Evolutionary conservation across 768 basidiomycete species (phyloP).

Genomic region (Pleurotus tuber-regium): DNA sequence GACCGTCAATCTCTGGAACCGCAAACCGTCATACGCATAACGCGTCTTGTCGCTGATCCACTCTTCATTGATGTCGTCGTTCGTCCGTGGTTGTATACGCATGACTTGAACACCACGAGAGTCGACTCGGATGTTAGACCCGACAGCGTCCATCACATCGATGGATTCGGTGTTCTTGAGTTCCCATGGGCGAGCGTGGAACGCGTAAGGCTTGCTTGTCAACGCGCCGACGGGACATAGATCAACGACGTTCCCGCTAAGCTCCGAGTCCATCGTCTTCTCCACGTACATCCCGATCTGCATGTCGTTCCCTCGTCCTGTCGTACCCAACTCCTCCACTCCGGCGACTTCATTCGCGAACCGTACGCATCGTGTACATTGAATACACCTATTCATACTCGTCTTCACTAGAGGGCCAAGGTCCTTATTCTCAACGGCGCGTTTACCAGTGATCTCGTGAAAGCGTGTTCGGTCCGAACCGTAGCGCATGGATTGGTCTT

Average conservation of each 20-base stretch:
- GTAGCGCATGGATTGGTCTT: slow-evolving; percentile 99
- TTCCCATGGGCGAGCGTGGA: slow-evolving; percentile 97
- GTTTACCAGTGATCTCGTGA: slow-evolving; percentile 98
- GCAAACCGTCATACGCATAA: slow-evolving; percentile 92
- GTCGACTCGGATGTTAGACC: slow-evolving; percentile 95
- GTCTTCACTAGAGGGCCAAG: slow-evolving; percentile 98
- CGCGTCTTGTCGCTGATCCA: slow-evolving; percentile 99
- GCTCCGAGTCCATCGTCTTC: slow-evolving; percentile 95
- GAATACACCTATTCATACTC: slow-evolving; percentile 98
- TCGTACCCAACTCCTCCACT: slow-evolving; percentile 95
- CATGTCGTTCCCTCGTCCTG: slow-evolving; percentile 96
- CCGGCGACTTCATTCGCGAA: slow-evolving; percentile 99
- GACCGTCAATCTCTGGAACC: slow-evolving; percentile 91
- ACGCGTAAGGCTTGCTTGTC: slow-evolving; percentile 98
- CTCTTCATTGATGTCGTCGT: slow-evolving; percentile 98
- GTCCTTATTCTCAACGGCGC: slow-evolving; percentile 98
- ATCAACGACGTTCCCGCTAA: slow-evolving; percentile 96
- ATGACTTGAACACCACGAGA: slow-evolving; percentile 95
- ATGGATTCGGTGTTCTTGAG: slow-evolving; percentile 96
- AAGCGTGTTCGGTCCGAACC: slow-evolving; percentile 96
- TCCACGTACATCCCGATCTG: slow-evolving; percentile 99
- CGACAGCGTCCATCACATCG: slow-evolving; percentile 93
- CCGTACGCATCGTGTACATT: slow-evolving; percentile 98
- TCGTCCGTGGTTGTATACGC: slow-evolving; percentile 94
- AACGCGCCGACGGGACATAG: slow-evolving; percentile 98